Conservation (phyloP, 768 basidiomycete genomes). For the Amanita muscaria region DNA sequence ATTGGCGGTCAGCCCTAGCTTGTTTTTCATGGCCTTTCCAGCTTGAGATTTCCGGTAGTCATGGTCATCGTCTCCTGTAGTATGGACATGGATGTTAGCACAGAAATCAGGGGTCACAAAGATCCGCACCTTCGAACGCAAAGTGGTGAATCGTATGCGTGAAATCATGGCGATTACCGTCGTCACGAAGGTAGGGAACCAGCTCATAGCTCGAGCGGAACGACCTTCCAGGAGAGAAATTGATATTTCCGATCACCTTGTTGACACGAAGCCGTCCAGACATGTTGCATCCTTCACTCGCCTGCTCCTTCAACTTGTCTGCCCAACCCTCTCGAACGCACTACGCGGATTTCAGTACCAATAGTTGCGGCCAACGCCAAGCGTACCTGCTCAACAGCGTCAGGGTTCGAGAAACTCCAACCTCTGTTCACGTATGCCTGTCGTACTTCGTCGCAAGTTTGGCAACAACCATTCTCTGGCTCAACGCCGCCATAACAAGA, state of each 20-base stretch:
- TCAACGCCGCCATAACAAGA: slow-evolving; percentile 89
- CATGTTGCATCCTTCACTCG: slow-evolving; percentile 91
- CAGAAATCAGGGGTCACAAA: not conserved
- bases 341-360: slow-evolving; percentile 31
- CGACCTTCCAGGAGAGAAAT: slow-evolving; percentile 90
- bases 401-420: slow-evolving; percentile 92
- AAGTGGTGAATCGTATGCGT: slow-evolving; percentile 80
- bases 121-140: slow-evolving; percentile 51
- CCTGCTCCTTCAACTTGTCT: slow-evolving; percentile 86
- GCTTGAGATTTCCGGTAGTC: slow-evolving; percentile 55
- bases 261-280: slow-evolving; percentile 89
- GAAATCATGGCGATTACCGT: slow-evolving; percentile 87
- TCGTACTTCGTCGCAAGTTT: slow-evolving; percentile 92
- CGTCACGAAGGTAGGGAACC: slow-evolving; percentile 89
- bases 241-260: slow-evolving; percentile 94
- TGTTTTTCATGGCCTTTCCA: slow-evolving; percentile 55
- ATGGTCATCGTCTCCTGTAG: slow-evolving; percentile 69
- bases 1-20: slow-evolving; percentile 63
- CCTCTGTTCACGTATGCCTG: slow-evolving; percentile 84
- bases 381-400: slow-evolving; percentile 81
- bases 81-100: not conserved
- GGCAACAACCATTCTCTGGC: slow-evolving; percentile 80
- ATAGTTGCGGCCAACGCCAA: not conserved
- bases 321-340: slow-evolving; percentile 93
- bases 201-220: slow-evolving; percentile 86